Evolutionary conservation across 148 eudicot species (phyloP), one percentile per base, ranked within the genome.

Genomic region (Oxyria digyna): DNA sequence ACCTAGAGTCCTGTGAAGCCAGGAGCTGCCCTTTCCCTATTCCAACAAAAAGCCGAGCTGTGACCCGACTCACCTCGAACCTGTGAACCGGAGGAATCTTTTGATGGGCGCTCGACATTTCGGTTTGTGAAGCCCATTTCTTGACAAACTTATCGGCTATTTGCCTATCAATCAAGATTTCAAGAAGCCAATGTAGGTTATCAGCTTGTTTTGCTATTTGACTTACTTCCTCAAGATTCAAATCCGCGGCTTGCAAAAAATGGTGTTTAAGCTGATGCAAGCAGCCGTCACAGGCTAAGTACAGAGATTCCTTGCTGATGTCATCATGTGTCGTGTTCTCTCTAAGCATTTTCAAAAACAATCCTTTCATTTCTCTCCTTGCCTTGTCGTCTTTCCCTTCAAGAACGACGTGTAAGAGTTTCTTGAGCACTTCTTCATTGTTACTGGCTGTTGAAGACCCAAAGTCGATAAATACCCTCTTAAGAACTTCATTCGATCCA

Each of bases 311-410:
- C 70, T 90, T 90, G 57, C 79, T 80, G 46, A 94, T 80, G 73
- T 87, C 91, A 26, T 82, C 88, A 23, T 88, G 92, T 26, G 83
- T 82, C 23, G 83, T 78, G 70, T 82, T 90, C 67, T 94, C 98
- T 2, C 84, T 86, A 9, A 90, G 89, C 97, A 94, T 86, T 77
- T 90, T 90, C 37, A 87, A 85, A 37, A 94, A 88, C 64, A 94
- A 73, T 4, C 72, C 81, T 67, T 90, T 94, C 98, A 94, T 94
- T 64, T 94, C 98, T 76, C 98, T 75, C 68, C 98, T 82, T 14
- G 98, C 98, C 66, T 90, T 94, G 72, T 94, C 98, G 45, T 94
- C 98, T 73, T 88, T 94, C 41, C 97, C 98, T 52, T 90, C 91
- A 0, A 94, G 92, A 65, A 94, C 96, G 15, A 90, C 98, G 8